phyloP scores from a whole-genome alignment of 306 rosid genomes.

The Dalbergia cochinchinensis region DNA sequence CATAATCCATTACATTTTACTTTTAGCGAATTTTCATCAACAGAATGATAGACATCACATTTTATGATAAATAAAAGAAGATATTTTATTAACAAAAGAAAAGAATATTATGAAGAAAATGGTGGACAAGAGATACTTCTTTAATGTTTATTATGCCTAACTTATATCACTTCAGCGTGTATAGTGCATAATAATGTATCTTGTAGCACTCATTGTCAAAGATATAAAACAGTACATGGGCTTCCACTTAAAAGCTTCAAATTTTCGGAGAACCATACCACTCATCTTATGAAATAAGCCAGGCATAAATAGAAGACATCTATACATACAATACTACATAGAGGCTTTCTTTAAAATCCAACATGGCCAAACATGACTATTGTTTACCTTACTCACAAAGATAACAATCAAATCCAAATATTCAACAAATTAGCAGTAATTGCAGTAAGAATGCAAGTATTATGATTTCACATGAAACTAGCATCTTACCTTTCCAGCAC shows the following conservation, averaged over 20 bases:
- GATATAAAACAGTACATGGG: conserved; percentile 2
- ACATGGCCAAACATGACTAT: neutral
- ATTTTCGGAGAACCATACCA: neutral
- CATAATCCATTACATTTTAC: neutral
- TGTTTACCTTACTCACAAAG: conserved; percentile 5
- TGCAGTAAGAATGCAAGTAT: neutral
- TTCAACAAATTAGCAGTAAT: neutral
- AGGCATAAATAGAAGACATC: neutral
- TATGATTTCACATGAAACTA: neutral
- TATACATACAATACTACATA: neutral
- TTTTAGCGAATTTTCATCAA: neutral
- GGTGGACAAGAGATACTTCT: neutral
- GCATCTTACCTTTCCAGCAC: conserved; percentile 84
- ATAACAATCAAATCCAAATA: neutral
- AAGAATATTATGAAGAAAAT: no score
- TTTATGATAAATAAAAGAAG: no score
- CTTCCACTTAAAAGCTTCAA: neutral
- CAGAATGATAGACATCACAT: no score
- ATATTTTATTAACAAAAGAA: no score
- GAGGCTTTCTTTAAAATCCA: conserved; percentile 5
- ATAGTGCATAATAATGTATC: neutral
- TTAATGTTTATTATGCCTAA: neutral
- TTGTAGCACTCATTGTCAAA: neutral
- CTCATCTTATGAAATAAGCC: neutral
- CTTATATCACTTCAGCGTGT: neutral